Conservation (phyloP, 2,329 filamentous ascomycete species). For the Saccharata proteae region DNA sequence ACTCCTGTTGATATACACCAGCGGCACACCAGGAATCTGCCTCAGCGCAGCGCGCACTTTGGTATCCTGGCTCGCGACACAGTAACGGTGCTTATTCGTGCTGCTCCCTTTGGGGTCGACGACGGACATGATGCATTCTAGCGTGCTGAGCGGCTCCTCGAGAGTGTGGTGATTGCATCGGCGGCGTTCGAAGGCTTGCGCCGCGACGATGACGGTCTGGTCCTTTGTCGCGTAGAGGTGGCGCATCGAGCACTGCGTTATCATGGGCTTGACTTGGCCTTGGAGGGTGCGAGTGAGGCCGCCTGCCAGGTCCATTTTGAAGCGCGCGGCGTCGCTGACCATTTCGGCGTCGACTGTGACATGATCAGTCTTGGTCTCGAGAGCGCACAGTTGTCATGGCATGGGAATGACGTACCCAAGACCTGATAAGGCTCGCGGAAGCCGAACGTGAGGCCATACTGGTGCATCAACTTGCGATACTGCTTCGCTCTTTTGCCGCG, state of each 20-base stretch:
- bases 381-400: conserved; percentile 7
- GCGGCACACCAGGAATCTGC: conserved; percentile 56
- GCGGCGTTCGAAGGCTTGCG: conserved; percentile 63
- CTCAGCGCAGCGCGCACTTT: conserved; percentile 53
- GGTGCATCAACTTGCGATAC: conserved; percentile 86
- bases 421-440: conserved; percentile 95
- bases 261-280: conserved; percentile 75
- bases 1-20: conserved; percentile 67
- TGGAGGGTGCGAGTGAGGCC: conserved; percentile 73
- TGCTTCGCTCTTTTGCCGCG: conserved; percentile 59
- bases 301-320: conserved; percentile 78
- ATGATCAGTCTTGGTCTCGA: too few relatives aligned
- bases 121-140: conserved; percentile 61
- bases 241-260: conserved; percentile 70
- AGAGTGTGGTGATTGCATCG: conserved; percentile 69
- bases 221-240: conserved; percentile 56
- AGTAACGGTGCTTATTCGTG: conserved; percentile 67
- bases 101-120: conserved; percentile 64
- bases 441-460: conserved; percentile 75
- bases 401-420: conserved; percentile 27
- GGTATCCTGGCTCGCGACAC: conserved; percentile 61
- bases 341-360: conserved; percentile 67
- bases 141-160: conserved; percentile 54
- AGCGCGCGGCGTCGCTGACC: conserved; percentile 65
- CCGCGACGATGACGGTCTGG: conserved; percentile 55